Evolutionary conservation across 75 land plant genomes (phyloP).

Genomic region (Sequoia sempervirens): DNA sequence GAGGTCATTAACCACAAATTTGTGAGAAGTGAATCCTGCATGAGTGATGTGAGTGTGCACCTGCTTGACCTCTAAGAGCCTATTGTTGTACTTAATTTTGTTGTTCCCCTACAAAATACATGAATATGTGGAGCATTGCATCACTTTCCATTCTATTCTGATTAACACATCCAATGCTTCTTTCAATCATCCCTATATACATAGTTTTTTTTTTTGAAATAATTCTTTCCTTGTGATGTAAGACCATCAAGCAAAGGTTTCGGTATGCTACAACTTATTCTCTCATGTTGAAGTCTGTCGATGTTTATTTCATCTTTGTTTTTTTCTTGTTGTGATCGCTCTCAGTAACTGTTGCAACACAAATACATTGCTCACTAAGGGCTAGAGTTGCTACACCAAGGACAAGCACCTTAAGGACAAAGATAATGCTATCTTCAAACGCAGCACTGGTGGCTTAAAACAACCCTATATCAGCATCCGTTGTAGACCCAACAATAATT

Average conservation of each 20-base stretch:
- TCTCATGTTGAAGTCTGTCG: no score
- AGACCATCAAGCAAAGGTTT: not conserved
- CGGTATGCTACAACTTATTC: no score
- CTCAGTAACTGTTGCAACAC: no score
- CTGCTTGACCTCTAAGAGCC: not conserved
- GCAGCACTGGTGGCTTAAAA: no score
- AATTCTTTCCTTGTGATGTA: not conserved
- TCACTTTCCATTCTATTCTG: not conserved
- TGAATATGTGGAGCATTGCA: not conserved
- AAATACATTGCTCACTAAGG: no score
- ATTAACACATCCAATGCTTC: not conserved
- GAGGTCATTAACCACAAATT: not conserved
- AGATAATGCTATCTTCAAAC: no score
- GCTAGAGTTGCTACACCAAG: no score
- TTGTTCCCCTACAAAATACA: not conserved
- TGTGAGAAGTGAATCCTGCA: not conserved
- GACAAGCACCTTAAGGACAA: no score
- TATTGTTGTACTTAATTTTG: not conserved
- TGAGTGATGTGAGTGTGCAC: not conserved
- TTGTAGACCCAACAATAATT: no score
- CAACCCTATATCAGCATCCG: no score
- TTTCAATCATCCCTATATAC: not conserved
- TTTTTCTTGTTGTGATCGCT: no score
- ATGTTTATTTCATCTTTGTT: no score
- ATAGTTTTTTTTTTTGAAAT: not conserved